A percentile compares a stretch with the other conserved stretches of the same genome.
These are phyloP conservation scores for Pseudoperonospora humuli DNA, from an alignment of 352 stramenopile species.

Conservation along the genomic window DNA sequence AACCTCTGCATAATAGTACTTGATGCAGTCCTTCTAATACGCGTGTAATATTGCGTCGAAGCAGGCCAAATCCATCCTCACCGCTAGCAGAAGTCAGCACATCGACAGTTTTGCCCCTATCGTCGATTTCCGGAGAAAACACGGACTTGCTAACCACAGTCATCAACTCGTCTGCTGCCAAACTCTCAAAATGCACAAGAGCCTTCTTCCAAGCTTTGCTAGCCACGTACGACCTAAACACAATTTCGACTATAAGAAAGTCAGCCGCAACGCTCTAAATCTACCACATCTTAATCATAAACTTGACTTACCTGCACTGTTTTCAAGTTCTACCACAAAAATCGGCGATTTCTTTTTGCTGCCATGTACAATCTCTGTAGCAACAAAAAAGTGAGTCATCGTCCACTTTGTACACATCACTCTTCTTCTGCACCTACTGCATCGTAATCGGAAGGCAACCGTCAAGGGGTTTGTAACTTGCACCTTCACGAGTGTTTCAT, in stretches of 20 bases:
- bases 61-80: constrained; percentile 76
- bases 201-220: constrained; percentile 82
- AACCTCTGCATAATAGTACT: constrained; percentile 56
- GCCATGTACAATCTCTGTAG: constrained; percentile 58
- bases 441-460: constrained; percentile 35
- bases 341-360: constrained; percentile 76
- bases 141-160: constrained; percentile 20
- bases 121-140: constrained; percentile 11
- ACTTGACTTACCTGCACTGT: constrained; percentile 33
- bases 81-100: constrained; percentile 42
- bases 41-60: constrained; percentile 62
- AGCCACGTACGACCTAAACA: constrained; percentile 70
- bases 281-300: not conserved
- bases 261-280: not conserved
- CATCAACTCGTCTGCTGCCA: constrained; percentile 44
- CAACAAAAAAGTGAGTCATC: constrained; percentile 1
- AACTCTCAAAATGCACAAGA: constrained; percentile 55
- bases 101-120: constrained; percentile 20
- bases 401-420: not conserved
- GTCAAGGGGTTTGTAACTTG: constrained; percentile 27
- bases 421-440: constrained; percentile 32
- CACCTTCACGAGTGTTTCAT: constrained; percentile 52
- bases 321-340: constrained; percentile 61
- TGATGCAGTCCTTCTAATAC: constrained; percentile 62
- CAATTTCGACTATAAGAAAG: constrained; percentile 34